Evolutionary conservation across 495 filamentous ascomycete species (phyloP).

Genomic region (Xylaria acuta): DNA sequence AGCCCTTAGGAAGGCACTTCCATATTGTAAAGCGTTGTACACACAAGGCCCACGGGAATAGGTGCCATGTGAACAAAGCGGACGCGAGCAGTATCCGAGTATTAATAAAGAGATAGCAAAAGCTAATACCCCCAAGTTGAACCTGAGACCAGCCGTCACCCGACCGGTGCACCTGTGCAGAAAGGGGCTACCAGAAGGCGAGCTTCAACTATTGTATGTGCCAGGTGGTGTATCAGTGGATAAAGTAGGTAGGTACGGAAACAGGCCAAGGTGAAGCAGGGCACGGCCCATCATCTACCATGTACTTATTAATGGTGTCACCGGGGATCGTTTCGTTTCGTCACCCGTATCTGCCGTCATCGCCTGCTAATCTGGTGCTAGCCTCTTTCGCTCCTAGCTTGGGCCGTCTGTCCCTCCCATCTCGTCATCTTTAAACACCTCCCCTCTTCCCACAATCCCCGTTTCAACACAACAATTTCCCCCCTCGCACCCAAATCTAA

Average conservation of each 20-base stretch:
- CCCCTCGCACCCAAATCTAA: slow-evolving; percentile 22
- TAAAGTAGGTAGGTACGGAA: too few species aligned
- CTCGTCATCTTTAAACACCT: slow-evolving; percentile 30
- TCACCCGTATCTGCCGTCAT: slow-evolving; percentile 27
- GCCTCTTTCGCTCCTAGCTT: slow-evolving; percentile 19
- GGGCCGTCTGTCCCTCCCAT: slow-evolving; percentile 21
- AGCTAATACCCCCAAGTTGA: background rate
- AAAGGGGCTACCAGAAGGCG: background rate
- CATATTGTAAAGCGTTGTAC: background rate
- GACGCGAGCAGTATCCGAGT: background rate
- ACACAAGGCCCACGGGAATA: background rate
- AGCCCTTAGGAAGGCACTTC: background rate
- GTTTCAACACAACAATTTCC: slow-evolving; percentile 29
- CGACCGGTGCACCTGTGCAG: background rate
- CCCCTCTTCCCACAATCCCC: slow-evolving; percentile 30
- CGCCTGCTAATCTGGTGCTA: slow-evolving; percentile 16
- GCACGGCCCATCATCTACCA: background rate
- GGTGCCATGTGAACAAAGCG: background rate
- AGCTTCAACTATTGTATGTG: too few species aligned
- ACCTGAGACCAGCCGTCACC: background rate
- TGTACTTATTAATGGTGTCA: slow-evolving; percentile 4
- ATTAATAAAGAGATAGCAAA: background rate
- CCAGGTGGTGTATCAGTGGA: too few species aligned
- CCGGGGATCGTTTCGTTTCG: slow-evolving; percentile 14
- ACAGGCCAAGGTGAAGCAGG: slow-evolving; percentile 10